A percentile compares a stretch with the other conserved stretches of the same genome.
These are phyloP conservation scores for Linum usitatissimum DNA, from an alignment of 345 rosid species.

Conservation along the genomic window DNA sequence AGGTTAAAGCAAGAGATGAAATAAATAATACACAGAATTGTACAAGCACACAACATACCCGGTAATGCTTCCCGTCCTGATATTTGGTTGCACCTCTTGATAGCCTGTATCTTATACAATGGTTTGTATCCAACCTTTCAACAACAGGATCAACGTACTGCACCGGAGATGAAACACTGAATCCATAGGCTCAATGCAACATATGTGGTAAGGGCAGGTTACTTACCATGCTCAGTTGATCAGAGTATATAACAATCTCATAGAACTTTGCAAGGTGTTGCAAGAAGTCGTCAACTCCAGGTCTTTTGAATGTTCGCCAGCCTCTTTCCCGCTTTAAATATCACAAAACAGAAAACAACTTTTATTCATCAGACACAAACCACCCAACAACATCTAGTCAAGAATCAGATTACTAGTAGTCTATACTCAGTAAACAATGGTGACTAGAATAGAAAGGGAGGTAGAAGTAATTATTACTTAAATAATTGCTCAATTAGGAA, in stretches of 20 bases:
- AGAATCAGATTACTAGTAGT: not conserved
- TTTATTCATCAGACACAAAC: slow-evolving; percentile 9
- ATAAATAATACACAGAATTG: slow-evolving; percentile 5
- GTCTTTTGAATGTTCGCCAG: slow-evolving; percentile 97
- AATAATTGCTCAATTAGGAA: not conserved
- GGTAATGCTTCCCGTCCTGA: slow-evolving; percentile 78
- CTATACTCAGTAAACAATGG: not conserved
- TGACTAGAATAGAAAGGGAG: not conserved
- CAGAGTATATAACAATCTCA: slow-evolving; percentile 83
- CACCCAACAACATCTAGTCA: not conserved
- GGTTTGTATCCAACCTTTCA: slow-evolving; percentile 75
- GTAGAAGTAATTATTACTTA: not conserved
- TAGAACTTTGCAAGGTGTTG: slow-evolving; percentile 75
- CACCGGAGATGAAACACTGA: slow-evolving; percentile 16
- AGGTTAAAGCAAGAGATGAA: not conserved
- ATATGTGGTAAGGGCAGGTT: not conserved
- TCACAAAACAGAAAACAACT: slow-evolving; percentile 10
- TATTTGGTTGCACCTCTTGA: slow-evolving; percentile 80
- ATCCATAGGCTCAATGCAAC: slow-evolving; percentile 3
- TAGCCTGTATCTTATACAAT: slow-evolving; percentile 54
- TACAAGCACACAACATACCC: slow-evolving; percentile 34
- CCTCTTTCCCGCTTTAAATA: slow-evolving; percentile 83
- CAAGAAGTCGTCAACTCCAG: slow-evolving; percentile 91
- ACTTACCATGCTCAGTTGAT: slow-evolving; percentile 69
- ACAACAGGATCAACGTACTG: slow-evolving; percentile 79